Base-by-base conservation (phyloP, 805 yeast genomes). In the Nakazawaea molendinolei region DNA sequence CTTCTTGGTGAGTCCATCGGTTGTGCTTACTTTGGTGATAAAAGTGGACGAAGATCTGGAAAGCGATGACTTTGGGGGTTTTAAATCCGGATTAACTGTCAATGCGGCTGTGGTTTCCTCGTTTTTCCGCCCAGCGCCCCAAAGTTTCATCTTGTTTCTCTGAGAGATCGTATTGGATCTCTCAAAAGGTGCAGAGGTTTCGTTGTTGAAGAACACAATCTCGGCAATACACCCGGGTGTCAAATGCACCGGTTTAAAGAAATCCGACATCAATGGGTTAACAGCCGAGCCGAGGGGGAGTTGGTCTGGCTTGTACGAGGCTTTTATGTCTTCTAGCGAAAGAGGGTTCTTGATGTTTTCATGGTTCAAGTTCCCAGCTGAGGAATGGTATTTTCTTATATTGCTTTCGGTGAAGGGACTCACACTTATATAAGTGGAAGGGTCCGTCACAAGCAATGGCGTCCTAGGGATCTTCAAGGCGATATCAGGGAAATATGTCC, bases 211-310 rank as follows among this genome's bases (percentile, higher is more conserved):
- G 8, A 44, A 25, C 26, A 16, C 31, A 17, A 41, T 36, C 28
- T 36, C 41, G 4, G 35, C 33, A 18, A 38, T 29, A 44, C 79
- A 74, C 1, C 82, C 79, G 0, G 80, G 79, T 14, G 68, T 73
- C 36, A 74, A 52, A 45, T 68, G 74, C 15, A 74, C 75, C 19
- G 63, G 56, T 36, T 63, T 62, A 46, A 69, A 74, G 2, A 74
- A 71, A 46, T 75, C 82, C 4, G 76, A 67, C 28, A 54, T 42
- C 36, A 75, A 51, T 0, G 80, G 76, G 40, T 71, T 74, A 20
- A 74, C 61, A 30, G 63, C 63, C 29, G 79, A 75, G 0, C 79
- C 82, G 15, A 74, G 60, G 19, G 66, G 63, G 8, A 59, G 30
- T 4, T 55, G 46, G 31, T 61, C 67, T 0, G 58, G 44, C 33